Conservation (phyloP, 768 basidiomycete genomes). For the Suillus placidus region DNA sequence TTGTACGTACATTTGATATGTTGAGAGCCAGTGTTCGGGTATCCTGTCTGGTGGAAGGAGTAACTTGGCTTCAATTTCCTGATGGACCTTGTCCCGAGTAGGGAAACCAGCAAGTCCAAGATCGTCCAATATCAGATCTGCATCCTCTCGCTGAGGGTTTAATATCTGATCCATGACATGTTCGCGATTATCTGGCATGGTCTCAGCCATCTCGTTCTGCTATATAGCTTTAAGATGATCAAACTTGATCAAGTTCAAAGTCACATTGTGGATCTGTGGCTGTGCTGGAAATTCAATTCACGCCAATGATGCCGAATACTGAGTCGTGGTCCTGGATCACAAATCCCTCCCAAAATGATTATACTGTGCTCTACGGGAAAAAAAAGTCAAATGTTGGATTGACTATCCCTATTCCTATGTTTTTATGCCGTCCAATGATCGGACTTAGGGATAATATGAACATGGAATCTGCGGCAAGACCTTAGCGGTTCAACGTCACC, state of each 20-base stretch:
- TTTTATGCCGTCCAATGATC: neutral
- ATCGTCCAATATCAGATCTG: constrained; percentile 48
- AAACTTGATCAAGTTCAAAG: neutral
- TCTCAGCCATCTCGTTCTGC: neutral
- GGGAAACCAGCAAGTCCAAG: constrained; percentile 63
- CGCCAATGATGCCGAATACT: neutral
- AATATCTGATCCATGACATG: constrained; percentile 50
- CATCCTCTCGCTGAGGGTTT: constrained; percentile 43
- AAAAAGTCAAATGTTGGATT: neutral
- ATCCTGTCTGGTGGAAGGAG: constrained; percentile 69
- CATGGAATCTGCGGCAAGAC: neutral
- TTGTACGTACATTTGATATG: constrained; percentile 77
- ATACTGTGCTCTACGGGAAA: neutral
- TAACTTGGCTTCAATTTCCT: constrained; percentile 74
- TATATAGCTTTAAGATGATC: neutral
- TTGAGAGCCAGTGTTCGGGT: constrained; percentile 72
- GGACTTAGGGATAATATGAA: neutral
- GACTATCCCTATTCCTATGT: neutral
- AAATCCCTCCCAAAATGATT: neutral
- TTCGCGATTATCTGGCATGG: constrained; percentile 17
- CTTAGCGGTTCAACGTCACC: neutral
- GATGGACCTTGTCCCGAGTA: constrained; percentile 59
- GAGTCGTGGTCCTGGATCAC: neutral
- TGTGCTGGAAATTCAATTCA: neutral
- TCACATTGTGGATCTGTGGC: neutral